These are phyloP conservation scores for Dendrobium officinale DNA, from an alignment of 106 monocot genomes.

Conservation along the genomic window DNA sequence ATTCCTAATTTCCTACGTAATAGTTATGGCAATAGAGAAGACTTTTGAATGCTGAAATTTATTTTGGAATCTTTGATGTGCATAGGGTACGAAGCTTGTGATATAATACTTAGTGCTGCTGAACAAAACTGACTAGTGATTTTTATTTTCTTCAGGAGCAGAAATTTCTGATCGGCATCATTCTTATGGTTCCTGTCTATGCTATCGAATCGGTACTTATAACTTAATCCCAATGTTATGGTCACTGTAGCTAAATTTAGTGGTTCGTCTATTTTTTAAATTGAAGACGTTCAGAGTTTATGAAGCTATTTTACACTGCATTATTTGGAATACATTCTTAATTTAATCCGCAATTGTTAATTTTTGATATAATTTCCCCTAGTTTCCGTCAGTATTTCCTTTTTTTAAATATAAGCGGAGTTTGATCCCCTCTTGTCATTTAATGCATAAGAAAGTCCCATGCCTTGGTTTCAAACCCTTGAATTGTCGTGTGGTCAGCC, in stretches of 20 bases:
- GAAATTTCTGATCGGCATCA: constrained; percentile 94
- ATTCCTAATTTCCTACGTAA: neutral
- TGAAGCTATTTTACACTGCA: constrained; percentile 4
- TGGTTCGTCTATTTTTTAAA: neutral
- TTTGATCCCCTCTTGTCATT: neutral
- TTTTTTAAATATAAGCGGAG: neutral
- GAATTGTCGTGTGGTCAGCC: neutral
- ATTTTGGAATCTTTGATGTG: neutral
- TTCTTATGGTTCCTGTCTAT: constrained; percentile 97
- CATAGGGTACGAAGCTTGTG: neutral
- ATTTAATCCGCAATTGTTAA: neutral
- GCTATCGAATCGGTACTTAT: constrained; percentile 85
- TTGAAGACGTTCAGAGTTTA: neutral
- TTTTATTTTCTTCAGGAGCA: constrained; percentile 69
- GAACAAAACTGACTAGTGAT: constrained; percentile 1
- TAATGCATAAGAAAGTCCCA: neutral
- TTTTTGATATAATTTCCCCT: neutral
- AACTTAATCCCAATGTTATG: neutral
- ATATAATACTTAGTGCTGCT: neutral
- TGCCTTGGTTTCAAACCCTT: neutral
- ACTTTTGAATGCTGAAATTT: neutral
- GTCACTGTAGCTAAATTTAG: neutral
- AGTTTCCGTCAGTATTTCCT: neutral
- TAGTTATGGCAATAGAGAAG: neutral
- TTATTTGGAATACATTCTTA: neutral